Conservation (phyloP, 768 basidiomycete species). For the Ramaria rubella region DNA sequence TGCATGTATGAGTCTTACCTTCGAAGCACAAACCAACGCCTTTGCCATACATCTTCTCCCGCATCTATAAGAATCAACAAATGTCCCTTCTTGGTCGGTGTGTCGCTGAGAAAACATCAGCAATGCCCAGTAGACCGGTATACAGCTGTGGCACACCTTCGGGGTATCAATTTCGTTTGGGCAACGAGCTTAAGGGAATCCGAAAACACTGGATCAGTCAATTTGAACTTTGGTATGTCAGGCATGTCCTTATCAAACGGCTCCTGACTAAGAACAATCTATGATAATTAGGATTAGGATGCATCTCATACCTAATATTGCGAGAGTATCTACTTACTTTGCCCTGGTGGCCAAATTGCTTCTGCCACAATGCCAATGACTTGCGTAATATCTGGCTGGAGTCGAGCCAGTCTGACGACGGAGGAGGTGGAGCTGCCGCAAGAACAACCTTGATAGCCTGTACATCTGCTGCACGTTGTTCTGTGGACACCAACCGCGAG, state of each 20-base stretch:
- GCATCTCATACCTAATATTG: neutral
- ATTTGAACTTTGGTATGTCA: conserved; percentile 24
- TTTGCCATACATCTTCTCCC: conserved; percentile 72
- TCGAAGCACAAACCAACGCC: conserved; percentile 79
- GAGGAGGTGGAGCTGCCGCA: conserved; percentile 30
- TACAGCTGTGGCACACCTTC: conserved; percentile 41
- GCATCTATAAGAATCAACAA: conserved; percentile 78
- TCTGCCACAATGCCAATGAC: conserved; percentile 77
- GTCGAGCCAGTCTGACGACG: conserved; percentile 28
- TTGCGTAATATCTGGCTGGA: conserved; percentile 55
- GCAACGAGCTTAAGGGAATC: conserved; percentile 64
- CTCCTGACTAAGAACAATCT: conserved; percentile 79
- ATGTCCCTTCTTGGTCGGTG: conserved; percentile 78
- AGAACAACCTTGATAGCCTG: conserved; percentile 79
- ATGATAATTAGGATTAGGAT: conserved; percentile 17
- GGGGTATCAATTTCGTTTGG: conserved; percentile 63
- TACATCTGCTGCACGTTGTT: conserved; percentile 78
- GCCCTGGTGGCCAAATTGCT: conserved; percentile 66
- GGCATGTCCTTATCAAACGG: conserved; percentile 48
- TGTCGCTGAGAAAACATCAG: conserved; percentile 46
- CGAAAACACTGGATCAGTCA: conserved; percentile 32
- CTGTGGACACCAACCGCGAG: conserved; percentile 59
- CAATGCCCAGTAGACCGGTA: no score
- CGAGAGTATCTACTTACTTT: conserved; percentile 47
- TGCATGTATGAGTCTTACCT: conserved; percentile 42